Evolutionary conservation across 2,329 filamentous ascomycete species (phyloP), one percentile per base, ranked within the genome.

Genomic region (Dactylellina parvicollis): DNA sequence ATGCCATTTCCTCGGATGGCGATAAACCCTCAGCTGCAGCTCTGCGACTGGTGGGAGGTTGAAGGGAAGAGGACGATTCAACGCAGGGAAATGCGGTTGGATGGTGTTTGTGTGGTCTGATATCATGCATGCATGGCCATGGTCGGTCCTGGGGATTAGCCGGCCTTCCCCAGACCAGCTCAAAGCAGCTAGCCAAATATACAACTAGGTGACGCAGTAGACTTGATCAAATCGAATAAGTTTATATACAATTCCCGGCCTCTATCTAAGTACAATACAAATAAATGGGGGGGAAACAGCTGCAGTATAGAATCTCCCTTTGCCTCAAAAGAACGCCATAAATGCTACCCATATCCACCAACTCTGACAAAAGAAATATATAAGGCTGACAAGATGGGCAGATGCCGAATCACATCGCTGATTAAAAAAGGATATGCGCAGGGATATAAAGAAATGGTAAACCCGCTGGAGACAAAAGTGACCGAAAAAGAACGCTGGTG

Each of bases 101-200:
- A 61, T 65, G 55, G 67, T 62, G 67, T 36, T 52, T 50, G 57
- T 66, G 61, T 73, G 69, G 69, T 65, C 60, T 73, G 69, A 73
- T 73, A 59, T 73, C 69, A 65, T 59, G 34, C 67, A 59, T 65
- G 59, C 59, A 66, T 44, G 66, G 20, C 34, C 22, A 52, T 30
- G 38, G 55, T 32, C 20, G 42, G 54, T 38, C 38, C 40, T 47
- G 49, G 61, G 61, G 20, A 57, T 26, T 40, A 26, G 46, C 12
- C 10, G 14, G 3, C 16, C 47, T 54, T 54, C 44, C 52, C 62
- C 52, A 26, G 52, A 55, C 32, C 30, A 55, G 52, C 40, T 50
- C 50, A 30, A 57, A 57, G 32, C 52, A 64, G 66, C 57, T 52
- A 49, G 44, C 32, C 32, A 50, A 55, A 55, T 20, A 34, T 38